These are phyloP conservation scores for Kazachstania sp. DNA, from an alignment of 1,139 yeast species.

Conservation along the genomic window DNA sequence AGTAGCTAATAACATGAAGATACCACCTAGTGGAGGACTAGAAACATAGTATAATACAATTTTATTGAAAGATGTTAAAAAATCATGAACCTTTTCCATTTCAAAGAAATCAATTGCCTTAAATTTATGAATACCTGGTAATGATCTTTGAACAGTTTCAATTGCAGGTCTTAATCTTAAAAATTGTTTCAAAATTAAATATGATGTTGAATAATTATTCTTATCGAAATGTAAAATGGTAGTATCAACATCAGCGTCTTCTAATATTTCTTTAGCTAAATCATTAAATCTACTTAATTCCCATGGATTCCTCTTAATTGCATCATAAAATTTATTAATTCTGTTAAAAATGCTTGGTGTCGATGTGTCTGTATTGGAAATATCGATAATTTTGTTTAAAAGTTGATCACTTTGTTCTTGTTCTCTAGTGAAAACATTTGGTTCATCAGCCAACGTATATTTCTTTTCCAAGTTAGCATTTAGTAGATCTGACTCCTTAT, in stretches of 20 bases:
- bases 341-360: conserved; percentile 11
- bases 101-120: conserved; percentile 8
- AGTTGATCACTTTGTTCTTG: not conserved
- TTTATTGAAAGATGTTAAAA: conserved; percentile 10
- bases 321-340: conserved; percentile 11
- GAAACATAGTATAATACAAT: conserved; percentile 10
- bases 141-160: not conserved
- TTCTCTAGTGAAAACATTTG: not conserved
- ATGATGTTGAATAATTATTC: conserved; percentile 12
- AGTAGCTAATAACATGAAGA: conserved; percentile 9
- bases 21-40: conserved; percentile 8
- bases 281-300: conserved; percentile 12
- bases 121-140: conserved; percentile 4
- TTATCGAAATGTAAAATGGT: conserved; percentile 6
- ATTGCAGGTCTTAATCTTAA: conserved; percentile 9
- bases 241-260: conserved; percentile 1
- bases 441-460: no score
- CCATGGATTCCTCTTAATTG: conserved; percentile 12
- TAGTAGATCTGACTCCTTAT: no score
- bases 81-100: conserved; percentile 3
- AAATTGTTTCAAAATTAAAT: conserved; percentile 7
- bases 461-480: no score
- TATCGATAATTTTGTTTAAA: conserved; percentile 10
- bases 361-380: conserved; percentile 6
- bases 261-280: conserved; percentile 4